phyloP scores from a whole-genome alignment of 306 rosid species.

The Sicyos edulis region DNA sequence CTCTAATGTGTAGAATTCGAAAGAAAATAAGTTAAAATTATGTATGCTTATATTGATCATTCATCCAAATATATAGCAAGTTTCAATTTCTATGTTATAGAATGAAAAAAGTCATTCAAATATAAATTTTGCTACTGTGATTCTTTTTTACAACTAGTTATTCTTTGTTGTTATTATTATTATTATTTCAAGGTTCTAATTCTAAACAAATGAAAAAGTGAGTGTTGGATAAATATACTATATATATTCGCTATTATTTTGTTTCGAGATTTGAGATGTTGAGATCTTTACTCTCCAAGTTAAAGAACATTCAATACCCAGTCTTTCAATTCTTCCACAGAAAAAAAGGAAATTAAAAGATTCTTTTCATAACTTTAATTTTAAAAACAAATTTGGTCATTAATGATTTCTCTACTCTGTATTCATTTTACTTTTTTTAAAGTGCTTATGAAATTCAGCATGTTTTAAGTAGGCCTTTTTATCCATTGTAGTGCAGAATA shows the following conservation, averaged over 20 bases:
- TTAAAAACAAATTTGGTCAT: neutral
- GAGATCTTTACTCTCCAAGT: neutral
- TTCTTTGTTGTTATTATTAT: too few species aligned
- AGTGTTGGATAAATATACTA: neutral
- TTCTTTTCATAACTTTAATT: neutral
- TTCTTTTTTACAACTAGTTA: too few species aligned
- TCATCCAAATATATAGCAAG: too few species aligned
- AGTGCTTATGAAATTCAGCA: neutral
- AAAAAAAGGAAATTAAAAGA: neutral
- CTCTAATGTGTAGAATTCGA: too few species aligned
- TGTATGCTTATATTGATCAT: too few species aligned
- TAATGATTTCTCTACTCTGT: neutral
- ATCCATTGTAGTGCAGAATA: neutral
- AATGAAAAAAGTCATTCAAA: too few species aligned
- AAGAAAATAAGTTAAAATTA: too few species aligned
- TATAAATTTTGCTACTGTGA: too few species aligned
- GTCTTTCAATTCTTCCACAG: neutral
- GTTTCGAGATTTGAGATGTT: neutral
- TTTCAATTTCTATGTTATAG: too few species aligned
- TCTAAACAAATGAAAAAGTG: neutral
- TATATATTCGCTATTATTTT: neutral
- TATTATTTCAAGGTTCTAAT: neutral
- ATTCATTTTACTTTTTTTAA: neutral
- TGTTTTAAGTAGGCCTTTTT: neutral
- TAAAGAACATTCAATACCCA: neutral